Evolutionary conservation across 371 early-diverging fungal genomes (phyloP).

Genomic region (Massospora cicadina): DNA sequence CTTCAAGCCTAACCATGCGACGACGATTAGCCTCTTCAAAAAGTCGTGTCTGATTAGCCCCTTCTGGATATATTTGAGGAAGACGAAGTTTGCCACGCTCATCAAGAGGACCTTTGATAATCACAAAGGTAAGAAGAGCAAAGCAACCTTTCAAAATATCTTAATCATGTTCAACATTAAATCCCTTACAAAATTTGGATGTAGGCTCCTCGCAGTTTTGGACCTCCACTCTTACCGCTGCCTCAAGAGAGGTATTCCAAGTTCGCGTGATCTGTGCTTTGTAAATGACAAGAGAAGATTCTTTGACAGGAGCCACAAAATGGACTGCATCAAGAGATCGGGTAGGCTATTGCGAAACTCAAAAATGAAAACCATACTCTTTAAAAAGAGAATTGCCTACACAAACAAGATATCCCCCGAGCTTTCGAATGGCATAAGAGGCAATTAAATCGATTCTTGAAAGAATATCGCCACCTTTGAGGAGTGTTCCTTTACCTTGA

Average conservation of each 20-base stretch:
- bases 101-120: slow-evolving; percentile 22
- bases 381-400: not conserved
- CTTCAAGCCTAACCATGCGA: slow-evolving; percentile 18
- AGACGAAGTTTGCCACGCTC: slow-evolving; percentile 21
- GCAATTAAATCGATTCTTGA: slow-evolving; percentile 9
- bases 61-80: slow-evolving; percentile 25
- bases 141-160: slow-evolving; percentile 15
- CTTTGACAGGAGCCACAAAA: slow-evolving; percentile 41
- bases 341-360: slow-evolving; percentile 15
- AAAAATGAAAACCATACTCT: not conserved
- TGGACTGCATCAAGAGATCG: slow-evolving; percentile 43
- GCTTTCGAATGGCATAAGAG: not conserved
- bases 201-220: not conserved
- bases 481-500: not conserved
- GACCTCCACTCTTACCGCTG: slow-evolving; percentile 12
- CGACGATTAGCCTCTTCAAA: slow-evolving; percentile 35
- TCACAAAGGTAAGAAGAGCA: slow-evolving; percentile 60
- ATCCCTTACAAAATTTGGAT: slow-evolving; percentile 3
- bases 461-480: slow-evolving; percentile 4
- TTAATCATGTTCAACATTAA: not conserved
- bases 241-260: slow-evolving; percentile 61
- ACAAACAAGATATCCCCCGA: not conserved
- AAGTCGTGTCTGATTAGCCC: slow-evolving; percentile 24
- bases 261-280: slow-evolving; percentile 45
- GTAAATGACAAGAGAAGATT: slow-evolving; percentile 42